Percentiles rank a stretch among this genome's conserved stretches.
Conservation (phyloP, 306 rosid genomes). For the Citrullus colocynthis region DNA sequence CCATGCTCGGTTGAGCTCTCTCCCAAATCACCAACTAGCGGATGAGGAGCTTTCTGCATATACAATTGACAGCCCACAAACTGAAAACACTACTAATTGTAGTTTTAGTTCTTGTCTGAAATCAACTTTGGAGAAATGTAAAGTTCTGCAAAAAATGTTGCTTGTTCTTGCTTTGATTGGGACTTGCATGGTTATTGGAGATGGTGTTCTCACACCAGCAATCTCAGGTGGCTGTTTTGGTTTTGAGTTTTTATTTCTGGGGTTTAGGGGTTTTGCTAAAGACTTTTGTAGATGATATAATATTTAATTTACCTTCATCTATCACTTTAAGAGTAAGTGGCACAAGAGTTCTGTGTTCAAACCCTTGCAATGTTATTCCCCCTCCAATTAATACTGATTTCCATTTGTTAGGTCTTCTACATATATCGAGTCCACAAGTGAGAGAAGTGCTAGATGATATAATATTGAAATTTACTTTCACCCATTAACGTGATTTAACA, state of each 20-base stretch:
- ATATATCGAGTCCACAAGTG: no score
- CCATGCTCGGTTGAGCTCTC: constrained; percentile 69
- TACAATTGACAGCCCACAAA: constrained; percentile 39
- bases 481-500: no score
- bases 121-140: constrained; percentile 64
- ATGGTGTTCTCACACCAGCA: constrained; percentile 97
- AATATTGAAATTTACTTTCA: no score
- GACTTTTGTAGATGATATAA: no score
- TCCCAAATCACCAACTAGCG: constrained; percentile 82
- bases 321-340: no score
- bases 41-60: constrained; percentile 83
- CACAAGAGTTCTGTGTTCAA: no score
- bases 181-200: constrained; percentile 97
- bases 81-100: constrained; percentile 8
- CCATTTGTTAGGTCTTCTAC: no score
- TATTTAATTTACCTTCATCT: no score
- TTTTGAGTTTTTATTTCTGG: not conserved
- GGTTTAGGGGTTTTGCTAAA: not conserved
- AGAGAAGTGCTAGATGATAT: no score
- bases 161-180: constrained; percentile 90
- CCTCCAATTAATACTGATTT: no score
- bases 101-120: constrained; percentile 48
- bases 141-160: constrained; percentile 54
- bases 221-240: constrained; percentile 42
- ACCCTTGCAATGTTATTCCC: no score